Conservation (phyloP, 495 filamentous ascomycete genomes). For the Viridothelium virens region DNA sequence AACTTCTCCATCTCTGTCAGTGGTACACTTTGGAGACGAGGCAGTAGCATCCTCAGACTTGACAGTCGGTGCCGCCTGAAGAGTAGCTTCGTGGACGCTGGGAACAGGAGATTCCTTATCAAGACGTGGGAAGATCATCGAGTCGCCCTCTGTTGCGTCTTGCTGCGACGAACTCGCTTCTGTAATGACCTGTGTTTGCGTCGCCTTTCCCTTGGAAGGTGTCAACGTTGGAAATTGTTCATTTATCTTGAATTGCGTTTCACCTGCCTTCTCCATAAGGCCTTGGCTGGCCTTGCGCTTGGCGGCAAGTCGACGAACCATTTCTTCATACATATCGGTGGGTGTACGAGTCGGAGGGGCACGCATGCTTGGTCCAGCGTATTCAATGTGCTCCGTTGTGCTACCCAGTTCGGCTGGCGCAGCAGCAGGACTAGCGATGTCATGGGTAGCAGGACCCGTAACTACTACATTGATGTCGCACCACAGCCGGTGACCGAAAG, state of each 20-base stretch:
- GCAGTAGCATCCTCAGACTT: constrained; percentile 29
- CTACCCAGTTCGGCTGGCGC: not conserved
- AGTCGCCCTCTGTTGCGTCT: constrained; percentile 40
- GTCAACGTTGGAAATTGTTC: not conserved
- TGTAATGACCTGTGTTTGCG: not conserved
- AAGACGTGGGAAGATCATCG: constrained; percentile 95
- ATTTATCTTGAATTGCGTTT: constrained; percentile 12
- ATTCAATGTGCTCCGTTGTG: constrained; percentile 8
- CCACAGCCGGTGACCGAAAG: constrained; percentile 91
- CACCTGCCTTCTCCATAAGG: constrained; percentile 12
- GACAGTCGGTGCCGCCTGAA: constrained; percentile 32
- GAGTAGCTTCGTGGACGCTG: constrained; percentile 59
- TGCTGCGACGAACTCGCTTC: constrained; percentile 13
- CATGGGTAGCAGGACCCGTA: constrained; percentile 3
- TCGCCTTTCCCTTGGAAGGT: not conserved
- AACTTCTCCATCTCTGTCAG: constrained; percentile 33
- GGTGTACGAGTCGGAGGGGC: not conserved
- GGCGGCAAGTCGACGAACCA: not conserved
- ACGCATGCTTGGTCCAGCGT: not conserved
- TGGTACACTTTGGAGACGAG: constrained; percentile 24
- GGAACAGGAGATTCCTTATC: constrained; percentile 85
- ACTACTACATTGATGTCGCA: constrained; percentile 68
- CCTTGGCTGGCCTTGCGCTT: not conserved
- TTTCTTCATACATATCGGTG: constrained; percentile 7
- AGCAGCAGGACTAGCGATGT: constrained; percentile 2